A percentile compares a stretch with the other conserved stretches of the same genome.
Conservation (phyloP, 2,329 filamentous ascomycete species). For the Hansfordia pulvinata region DNA sequence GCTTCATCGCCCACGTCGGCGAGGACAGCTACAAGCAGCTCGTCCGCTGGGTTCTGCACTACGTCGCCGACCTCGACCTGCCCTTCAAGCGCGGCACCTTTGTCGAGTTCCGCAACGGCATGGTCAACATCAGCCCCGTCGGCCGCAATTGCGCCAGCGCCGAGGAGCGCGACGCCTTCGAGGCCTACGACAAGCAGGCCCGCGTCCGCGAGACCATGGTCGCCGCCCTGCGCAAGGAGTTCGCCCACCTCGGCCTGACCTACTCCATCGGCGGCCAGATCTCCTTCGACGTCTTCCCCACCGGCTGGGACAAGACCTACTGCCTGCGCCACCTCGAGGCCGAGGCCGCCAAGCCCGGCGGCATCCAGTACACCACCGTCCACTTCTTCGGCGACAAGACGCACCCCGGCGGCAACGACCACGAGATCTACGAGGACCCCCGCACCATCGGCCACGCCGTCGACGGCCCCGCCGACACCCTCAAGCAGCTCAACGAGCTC, state of each 20-base stretch:
- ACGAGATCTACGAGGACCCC: slow-evolving; percentile 76
- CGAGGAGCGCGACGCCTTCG: slow-evolving; percentile 79
- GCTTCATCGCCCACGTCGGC: slow-evolving; percentile 86
- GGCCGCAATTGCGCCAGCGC: slow-evolving; percentile 72
- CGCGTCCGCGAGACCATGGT: slow-evolving; percentile 69
- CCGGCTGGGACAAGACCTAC: slow-evolving; percentile 98
- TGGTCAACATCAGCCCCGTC: slow-evolving; percentile 76
- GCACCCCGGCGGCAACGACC: slow-evolving; percentile 82
- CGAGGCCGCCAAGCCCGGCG: slow-evolving; percentile 57
- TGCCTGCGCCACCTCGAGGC: slow-evolving; percentile 77
- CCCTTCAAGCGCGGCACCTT: slow-evolving; percentile 77
- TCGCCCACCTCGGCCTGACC: slow-evolving; percentile 74
- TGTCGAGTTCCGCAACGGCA: slow-evolving; percentile 80
- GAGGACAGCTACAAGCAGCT: slow-evolving; percentile 72
- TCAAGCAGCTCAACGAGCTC: slow-evolving; percentile 63
- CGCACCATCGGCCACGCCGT: slow-evolving; percentile 81
- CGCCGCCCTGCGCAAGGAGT: slow-evolving; percentile 61
- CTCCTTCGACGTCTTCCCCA: slow-evolving; percentile 95
- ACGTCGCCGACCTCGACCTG: slow-evolving; percentile 72
- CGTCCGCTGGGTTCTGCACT: slow-evolving; percentile 63
- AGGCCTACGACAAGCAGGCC: slow-evolving; percentile 67
- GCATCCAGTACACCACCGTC: slow-evolving; percentile 69
- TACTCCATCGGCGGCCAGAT: slow-evolving; percentile 95
- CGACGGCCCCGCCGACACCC: slow-evolving; percentile 68
- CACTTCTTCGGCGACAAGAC: slow-evolving; percentile 99